A percentile compares a stretch with the other conserved stretches of the same genome.
These are phyloP conservation scores for Dimargaris verticillata DNA, from an alignment of 192 early-diverging fungal species.

Conservation along the genomic window DNA sequence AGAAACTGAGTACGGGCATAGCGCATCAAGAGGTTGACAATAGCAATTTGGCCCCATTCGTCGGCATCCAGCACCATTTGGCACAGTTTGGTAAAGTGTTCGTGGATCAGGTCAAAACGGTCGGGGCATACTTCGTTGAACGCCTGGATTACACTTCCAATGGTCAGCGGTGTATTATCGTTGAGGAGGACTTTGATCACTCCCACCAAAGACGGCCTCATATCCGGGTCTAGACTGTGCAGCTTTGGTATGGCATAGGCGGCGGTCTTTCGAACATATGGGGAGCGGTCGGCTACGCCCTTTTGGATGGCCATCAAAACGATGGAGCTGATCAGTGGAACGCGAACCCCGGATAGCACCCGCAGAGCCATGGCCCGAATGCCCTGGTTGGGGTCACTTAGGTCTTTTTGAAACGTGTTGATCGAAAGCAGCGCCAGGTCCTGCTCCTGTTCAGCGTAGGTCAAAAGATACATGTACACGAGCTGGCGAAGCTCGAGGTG, in stretches of 20 bases:
- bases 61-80: conserved; percentile 71
- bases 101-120: conserved; percentile 70
- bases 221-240: conserved; percentile 53
- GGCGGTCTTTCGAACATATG: conserved; percentile 86
- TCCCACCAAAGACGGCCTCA: conserved; percentile 59
- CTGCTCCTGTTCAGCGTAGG: conserved; percentile 91
- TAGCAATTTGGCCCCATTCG: conserved; percentile 90
- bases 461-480: conserved; percentile 89
- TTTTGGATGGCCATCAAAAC: conserved; percentile 83
- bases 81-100: conserved; percentile 77
- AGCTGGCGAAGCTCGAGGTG: conserved; percentile 83
- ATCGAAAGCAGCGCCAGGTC: conserved; percentile 88
- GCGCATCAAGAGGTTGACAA: conserved; percentile 54
- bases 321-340: conserved; percentile 81
- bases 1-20: conserved; percentile 54
- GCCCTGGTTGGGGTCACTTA: conserved; percentile 78
- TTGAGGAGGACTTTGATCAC: conserved; percentile 58
- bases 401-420: conserved; percentile 96
- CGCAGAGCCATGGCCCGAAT: conserved; percentile 91
- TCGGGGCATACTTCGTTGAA: conserved; percentile 78
- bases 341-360: conserved; percentile 88
- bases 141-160: conserved; percentile 73
- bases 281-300: conserved; percentile 65
- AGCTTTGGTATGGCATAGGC: conserved; percentile 78
- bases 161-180: conserved; percentile 71